Evolutionary conservation across 257 asterid genomes (phyloP).

Genomic region (Solanum phureja): DNA sequence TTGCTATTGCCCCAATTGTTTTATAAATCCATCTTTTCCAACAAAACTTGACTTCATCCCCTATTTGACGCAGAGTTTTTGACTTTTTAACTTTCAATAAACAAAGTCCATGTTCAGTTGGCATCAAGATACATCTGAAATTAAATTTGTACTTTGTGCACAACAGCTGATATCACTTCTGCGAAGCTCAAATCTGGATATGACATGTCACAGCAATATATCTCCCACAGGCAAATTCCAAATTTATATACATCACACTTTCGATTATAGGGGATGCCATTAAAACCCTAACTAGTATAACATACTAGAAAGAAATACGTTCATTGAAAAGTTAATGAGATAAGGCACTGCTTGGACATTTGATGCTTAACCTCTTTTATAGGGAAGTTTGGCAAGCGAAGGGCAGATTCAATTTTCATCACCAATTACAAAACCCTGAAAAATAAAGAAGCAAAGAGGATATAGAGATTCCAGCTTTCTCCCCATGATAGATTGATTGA

Average conservation of each 20-base stretch:
- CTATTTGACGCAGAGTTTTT: neutral
- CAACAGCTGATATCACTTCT: constrained; percentile 75
- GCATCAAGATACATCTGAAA: neutral
- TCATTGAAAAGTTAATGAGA: neutral
- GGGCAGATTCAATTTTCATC: neutral
- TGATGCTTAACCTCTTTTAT: neutral
- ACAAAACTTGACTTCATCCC: neutral
- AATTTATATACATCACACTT: constrained; percentile 86
- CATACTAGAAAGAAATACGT: neutral
- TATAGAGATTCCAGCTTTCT: neutral
- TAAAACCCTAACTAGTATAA: constrained; percentile 41
- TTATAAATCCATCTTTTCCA: neutral
- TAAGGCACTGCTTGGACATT: neutral
- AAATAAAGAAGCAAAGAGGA: neutral
- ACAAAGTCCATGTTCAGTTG: neutral
- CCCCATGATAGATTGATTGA: neutral
- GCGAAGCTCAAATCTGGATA: constrained; percentile 77
- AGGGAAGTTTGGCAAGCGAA: neutral
- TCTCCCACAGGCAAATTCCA: constrained; percentile 90
- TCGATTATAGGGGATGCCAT: constrained; percentile 74
- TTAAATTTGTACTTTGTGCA: neutral
- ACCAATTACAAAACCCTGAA: neutral
- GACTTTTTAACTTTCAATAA: neutral
- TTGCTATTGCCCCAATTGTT: neutral
- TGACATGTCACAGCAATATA: constrained; percentile 86